A percentile compares a stretch with the other conserved stretches of the same genome.
These are phyloP conservation scores for Aspergillus costaricaensis DNA, from an alignment of 2,329 filamentous ascomycete species.

Conservation along the genomic window DNA sequence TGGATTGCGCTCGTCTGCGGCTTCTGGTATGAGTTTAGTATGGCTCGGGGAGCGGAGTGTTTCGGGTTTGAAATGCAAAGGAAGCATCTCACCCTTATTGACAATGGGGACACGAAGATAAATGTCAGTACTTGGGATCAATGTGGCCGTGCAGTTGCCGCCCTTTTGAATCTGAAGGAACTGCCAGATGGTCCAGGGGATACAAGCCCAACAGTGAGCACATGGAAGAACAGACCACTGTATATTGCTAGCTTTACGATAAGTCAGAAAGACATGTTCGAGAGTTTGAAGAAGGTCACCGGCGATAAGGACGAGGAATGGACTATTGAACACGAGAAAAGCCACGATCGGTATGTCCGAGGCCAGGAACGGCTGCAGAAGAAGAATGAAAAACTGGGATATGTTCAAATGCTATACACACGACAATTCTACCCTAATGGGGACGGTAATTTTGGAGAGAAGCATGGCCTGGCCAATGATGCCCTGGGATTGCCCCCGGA, in stretches of 20 bases:
- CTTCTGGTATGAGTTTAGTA: conserved; percentile 57
- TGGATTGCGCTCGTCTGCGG: conserved; percentile 48
- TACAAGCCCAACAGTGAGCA: conserved; percentile 34
- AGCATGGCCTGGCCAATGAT: conserved; percentile 50
- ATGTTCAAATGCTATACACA: conserved; percentile 55
- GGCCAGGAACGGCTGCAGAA: conserved; percentile 50
- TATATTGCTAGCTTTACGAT: conserved; percentile 59
- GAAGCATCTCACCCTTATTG: conserved; percentile 48
- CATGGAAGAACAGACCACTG: conserved; percentile 47
- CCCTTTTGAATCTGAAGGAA: conserved; percentile 48
- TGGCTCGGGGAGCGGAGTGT: conserved; percentile 35
- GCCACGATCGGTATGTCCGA: conserved; percentile 49
- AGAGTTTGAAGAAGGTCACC: conserved; percentile 58
- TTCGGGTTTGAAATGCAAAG: conserved; percentile 54
- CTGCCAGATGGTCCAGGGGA: conserved; percentile 11
- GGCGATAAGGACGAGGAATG: conserved; percentile 61
- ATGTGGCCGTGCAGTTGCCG: conserved; percentile 54
- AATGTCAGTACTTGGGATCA: conserved; percentile 64
- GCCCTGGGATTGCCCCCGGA: conserved; percentile 58
- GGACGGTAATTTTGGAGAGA: conserved; percentile 41
- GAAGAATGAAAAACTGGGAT: conserved; percentile 46
- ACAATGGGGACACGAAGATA: conserved; percentile 59
- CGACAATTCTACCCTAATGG: conserved; percentile 53
- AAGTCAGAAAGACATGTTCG: conserved; percentile 65
- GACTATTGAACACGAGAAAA: conserved; percentile 54